Percentiles rank a stretch among this genome's conserved stretches.
phyloP scores from a whole-genome alignment of 768 basidiomycete species.

The Agaricus subrufescens region DNA sequence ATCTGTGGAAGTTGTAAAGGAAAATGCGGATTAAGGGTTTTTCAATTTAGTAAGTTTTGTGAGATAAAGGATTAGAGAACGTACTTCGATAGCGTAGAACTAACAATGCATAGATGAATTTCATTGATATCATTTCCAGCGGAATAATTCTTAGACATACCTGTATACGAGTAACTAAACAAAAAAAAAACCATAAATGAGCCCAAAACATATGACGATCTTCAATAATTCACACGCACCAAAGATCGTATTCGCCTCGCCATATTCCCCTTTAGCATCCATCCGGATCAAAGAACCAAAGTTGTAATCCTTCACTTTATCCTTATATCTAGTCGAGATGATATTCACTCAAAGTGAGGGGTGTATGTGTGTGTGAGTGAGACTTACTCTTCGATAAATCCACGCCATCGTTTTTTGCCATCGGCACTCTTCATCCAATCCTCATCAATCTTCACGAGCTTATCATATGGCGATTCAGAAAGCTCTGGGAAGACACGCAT shows the following conservation, averaged over 20 bases:
- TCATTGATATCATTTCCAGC: neutral
- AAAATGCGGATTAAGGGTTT: neutral
- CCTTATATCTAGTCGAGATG: conserved; percentile 64
- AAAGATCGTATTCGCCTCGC: conserved; percentile 91
- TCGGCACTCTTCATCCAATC: conserved; percentile 86
- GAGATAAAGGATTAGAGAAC: neutral
- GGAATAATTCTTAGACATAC: conserved; percentile 26
- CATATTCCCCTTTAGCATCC: conserved; percentile 77
- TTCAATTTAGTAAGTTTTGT: no score
- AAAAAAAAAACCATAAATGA: neutral
- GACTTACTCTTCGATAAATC: conserved; percentile 70
- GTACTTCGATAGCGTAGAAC: conserved; percentile 92
- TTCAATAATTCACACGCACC: conserved; percentile 41
- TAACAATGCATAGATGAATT: conserved; percentile 23
- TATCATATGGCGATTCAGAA: conserved; percentile 39
- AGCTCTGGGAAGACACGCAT: conserved; percentile 81
- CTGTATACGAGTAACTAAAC: conserved; percentile 65
- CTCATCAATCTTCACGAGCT: conserved; percentile 67
- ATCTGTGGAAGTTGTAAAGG: conserved; percentile 45
- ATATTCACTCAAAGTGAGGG: neutral
- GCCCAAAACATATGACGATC: neutral
- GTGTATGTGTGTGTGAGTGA: no score
- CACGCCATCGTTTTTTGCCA: conserved; percentile 89
- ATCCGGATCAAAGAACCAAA: conserved; percentile 93
- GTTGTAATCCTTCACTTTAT: conserved; percentile 90